phyloP scores from a whole-genome alignment of 257 asterid genomes.

The Agastache rugosa region DNA sequence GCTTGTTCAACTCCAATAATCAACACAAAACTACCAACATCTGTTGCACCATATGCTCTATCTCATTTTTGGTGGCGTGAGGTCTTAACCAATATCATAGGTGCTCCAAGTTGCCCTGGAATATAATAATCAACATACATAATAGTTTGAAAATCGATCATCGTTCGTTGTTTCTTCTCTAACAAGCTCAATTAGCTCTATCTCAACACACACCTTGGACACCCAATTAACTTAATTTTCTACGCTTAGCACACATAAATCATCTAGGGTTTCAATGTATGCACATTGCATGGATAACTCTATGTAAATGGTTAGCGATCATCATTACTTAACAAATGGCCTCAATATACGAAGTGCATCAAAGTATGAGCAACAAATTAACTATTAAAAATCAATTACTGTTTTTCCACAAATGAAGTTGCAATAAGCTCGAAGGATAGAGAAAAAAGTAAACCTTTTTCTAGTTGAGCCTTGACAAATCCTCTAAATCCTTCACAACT shows the following conservation, averaged over 20 bases:
- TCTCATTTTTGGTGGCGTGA: too few relatives aligned
- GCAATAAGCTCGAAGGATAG: not conserved
- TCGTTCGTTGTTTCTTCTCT: not conserved
- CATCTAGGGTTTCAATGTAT: not conserved
- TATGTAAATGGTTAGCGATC: not conserved
- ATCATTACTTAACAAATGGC: not conserved
- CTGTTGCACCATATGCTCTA: too few relatives aligned
- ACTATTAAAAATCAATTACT: not conserved
- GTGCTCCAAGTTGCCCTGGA: too few relatives aligned
- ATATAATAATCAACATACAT: not conserved
- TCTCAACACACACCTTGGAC: not conserved
- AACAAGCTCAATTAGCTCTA: not conserved
- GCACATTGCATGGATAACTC: not conserved
- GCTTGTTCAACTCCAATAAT: not conserved
- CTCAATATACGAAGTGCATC: conserved; percentile 2
- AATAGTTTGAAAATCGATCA: too few relatives aligned
- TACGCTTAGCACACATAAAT: not conserved
- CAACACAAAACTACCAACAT: not conserved
- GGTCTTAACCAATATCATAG: not conserved
- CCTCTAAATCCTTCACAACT: conserved; percentile 50
- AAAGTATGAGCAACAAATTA: not conserved
- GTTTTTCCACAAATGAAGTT: conserved; percentile 5
- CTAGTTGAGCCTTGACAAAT: conserved; percentile 30
- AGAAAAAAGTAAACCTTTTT: conserved; percentile 34
- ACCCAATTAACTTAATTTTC: not conserved